Evolutionary conservation across 1,284 basidiomycete genomes (phyloP), one percentile per base, ranked within the genome.

Genomic region (Microbotryum scabiosae): DNA sequence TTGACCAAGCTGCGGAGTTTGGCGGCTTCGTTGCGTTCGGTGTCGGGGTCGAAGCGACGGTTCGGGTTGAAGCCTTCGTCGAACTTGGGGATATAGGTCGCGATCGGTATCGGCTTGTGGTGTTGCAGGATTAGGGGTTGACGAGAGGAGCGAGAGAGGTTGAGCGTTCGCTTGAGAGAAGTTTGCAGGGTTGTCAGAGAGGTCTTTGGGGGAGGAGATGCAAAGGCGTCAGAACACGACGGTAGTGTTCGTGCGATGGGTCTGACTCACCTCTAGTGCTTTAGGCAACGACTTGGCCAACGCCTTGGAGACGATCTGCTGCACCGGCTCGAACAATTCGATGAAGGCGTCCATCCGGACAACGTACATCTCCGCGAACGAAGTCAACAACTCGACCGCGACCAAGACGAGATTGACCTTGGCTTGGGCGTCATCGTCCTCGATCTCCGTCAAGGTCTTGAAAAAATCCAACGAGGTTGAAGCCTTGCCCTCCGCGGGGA

Each of bases 21-120:
- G 64, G 85, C 78, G 1, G 84, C 82, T 67, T 90, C 88, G 69
- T 90, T 92, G 50, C 90, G 85, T 72, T 96, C 91, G 60, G 84
- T 84, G 74, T 99, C 93, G 3, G 96, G 93, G 76, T 98, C 94
- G 72, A 88, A 88, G 58, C 86, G 86, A 61, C 88, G 80, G 73
- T 87, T 88, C 48, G 85, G 88, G 21, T 89, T 90, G 50, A 84
- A 86, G 46, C 84, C 82, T 48, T 83, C 80, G 72, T 96, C 93
- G 76, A 99, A 98, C 74, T 92, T 93, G 73, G 96, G 96, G 28
- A 91, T 82, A 74, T 90, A 92, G 1, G 90, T 84, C 5, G 90
- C 84, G 70, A 99, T 96, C 8, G 96, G 90, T 56, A 98, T 92
- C 3, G 93, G 90, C 73, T 94, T 96, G 80, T 98, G 96, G 3